Base-by-base conservation (phyloP, 2,329 filamentous ascomycete species). In the Paradendryphiella salina region DNA sequence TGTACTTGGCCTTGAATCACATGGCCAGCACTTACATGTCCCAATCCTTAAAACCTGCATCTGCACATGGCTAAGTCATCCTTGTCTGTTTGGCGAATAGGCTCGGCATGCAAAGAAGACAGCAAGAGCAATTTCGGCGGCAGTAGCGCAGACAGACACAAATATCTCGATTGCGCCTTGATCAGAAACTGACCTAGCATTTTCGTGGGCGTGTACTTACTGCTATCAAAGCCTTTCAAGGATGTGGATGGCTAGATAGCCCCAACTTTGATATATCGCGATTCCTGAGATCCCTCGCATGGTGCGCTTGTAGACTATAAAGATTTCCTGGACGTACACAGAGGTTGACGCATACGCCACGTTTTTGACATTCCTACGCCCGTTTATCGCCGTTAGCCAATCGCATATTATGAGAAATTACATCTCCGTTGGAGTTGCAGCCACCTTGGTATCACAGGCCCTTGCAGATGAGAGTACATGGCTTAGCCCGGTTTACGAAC, bases 401-500 rank as follows among this genome's bases (percentile, higher is more conserved):
- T 43, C 9, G 23, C 43, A 42, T 42, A 59, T 21, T 18, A 64
- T 64, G 61, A 56, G 46, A 26, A 50, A 28, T 14, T 57, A 56
- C 33, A 28, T 59, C 38, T 47, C 51, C 14, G 29, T 61, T 38
- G 51, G 46, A 33, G 18, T 54, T 32, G 46, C 48, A n/a, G 57
- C 57, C 18, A 32, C 60, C 14, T 41, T 62, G 26, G 57, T 51
- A 36, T 53, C 46, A 10, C 53, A 56, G 17, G 54, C 51, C 23
- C 34, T 61, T 14, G 63, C 61, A 20, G 59, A 56, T 18, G 63
- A 65, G 35, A 36, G 57, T 31, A 32, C 64, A 9, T 68, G 64
- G 64, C 33, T 65, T 20, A 69, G 66, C 32, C 72, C 73, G 1
- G 66, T 64, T 9, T 75, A 75, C 52, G 61, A 64, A 17, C 56